These are phyloP conservation scores for Tetrapyrgos nigripes DNA, from an alignment of 1,284 basidiomycete genomes.

Conservation along the genomic window DNA sequence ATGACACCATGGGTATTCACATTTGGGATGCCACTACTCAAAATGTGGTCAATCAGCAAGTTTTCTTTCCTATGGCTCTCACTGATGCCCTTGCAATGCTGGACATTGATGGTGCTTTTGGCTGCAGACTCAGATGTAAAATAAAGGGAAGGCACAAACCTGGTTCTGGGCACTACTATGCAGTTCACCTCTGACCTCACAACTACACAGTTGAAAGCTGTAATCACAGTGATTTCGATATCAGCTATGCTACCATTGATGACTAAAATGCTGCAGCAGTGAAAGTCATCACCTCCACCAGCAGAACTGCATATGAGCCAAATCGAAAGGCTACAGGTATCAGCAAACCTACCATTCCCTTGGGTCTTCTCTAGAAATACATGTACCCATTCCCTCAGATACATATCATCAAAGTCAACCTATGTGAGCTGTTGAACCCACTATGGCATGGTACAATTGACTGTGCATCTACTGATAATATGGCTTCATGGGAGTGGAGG, in stretches of 20 bases:
- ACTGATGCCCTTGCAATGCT: constrained; percentile 29
- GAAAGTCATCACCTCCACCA: constrained; percentile 13
- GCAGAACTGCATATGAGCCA: constrained; percentile 19
- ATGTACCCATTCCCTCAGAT: too few species aligned
- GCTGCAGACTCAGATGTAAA: constrained; percentile 40
- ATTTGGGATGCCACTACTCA: too few species aligned
- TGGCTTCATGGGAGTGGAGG: constrained; percentile 39
- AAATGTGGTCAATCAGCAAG: too few species aligned
- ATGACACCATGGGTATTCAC: constrained; percentile 23
- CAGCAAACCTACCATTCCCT: constrained; percentile 32
- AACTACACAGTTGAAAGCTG: constrained; percentile 28
- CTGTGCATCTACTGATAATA: constrained; percentile 22
- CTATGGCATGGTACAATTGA: constrained; percentile 38
- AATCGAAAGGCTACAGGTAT: constrained; percentile 28
- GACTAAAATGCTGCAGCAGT: constrained; percentile 17
- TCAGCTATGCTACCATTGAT: constrained; percentile 3
- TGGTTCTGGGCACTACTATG: constrained; percentile 36
- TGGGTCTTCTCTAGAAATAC: too few species aligned
- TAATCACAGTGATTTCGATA: constrained; percentile 27
- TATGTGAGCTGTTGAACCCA: constrained; percentile 33
- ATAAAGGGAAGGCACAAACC: constrained; percentile 39
- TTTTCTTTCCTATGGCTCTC: too few species aligned
- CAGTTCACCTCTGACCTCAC: constrained; percentile 32
- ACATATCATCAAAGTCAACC: too few species aligned
- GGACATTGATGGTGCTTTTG: constrained; percentile 33